Evolutionary conservation across 1,284 basidiomycete genomes (phyloP).

Genomic region (Leccinum olivaceoglutinosum): DNA sequence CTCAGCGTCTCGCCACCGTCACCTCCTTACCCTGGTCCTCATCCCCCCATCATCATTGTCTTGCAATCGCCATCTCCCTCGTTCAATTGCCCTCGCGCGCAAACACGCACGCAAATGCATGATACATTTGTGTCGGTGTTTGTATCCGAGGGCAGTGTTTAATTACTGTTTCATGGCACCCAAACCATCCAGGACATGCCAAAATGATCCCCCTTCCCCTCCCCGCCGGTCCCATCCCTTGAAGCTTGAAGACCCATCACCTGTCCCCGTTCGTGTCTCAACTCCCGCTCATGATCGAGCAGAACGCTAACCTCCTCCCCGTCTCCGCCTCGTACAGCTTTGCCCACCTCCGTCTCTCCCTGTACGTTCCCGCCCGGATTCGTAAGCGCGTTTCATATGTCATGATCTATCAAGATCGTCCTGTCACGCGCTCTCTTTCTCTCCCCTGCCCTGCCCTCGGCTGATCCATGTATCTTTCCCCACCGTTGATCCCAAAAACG

Average conservation of each 20-base stretch:
- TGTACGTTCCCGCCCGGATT: slow-evolving; percentile 38
- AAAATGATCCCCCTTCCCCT: not conserved
- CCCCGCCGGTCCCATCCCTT: slow-evolving; percentile 5
- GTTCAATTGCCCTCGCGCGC: too few relatives aligned
- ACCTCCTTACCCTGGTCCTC: too few relatives aligned
- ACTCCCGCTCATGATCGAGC: slow-evolving; percentile 38
- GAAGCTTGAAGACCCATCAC: slow-evolving; percentile 12
- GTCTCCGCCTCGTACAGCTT: slow-evolving; percentile 54
- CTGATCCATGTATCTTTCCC: slow-evolving; percentile 11
- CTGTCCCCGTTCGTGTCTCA: not conserved
- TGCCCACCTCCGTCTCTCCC: slow-evolving; percentile 53
- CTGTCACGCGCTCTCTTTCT: slow-evolving; percentile 17
- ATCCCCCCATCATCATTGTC: too few relatives aligned
- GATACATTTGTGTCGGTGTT: too few relatives aligned
- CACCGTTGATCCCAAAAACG: slow-evolving; percentile 38
- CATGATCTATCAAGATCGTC: slow-evolving; percentile 25
- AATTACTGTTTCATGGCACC: slow-evolving; percentile 31
- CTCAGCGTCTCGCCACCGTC: too few relatives aligned
- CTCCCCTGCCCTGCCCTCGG: not conserved
- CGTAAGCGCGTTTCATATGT: slow-evolving; percentile 26
- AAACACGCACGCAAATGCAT: too few relatives aligned
- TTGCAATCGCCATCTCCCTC: too few relatives aligned
- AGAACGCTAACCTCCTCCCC: slow-evolving; percentile 32
- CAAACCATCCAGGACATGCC: slow-evolving; percentile 2
- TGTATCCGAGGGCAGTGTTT: slow-evolving; percentile 6